Evolutionary conservation across 148 eudicot species (phyloP).

Genomic region (Rhododendron henanense): DNA sequence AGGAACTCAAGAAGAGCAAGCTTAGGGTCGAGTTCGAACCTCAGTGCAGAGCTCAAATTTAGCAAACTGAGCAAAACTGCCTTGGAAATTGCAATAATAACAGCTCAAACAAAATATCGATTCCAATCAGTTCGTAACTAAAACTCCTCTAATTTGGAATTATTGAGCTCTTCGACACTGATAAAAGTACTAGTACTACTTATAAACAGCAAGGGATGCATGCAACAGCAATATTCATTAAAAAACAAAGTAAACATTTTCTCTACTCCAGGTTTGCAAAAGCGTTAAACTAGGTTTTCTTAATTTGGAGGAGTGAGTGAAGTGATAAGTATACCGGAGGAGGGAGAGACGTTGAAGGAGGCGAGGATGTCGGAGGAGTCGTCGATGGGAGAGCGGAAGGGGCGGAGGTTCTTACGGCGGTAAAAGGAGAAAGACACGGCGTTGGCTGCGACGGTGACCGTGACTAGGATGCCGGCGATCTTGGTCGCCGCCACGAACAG

Average conservation of each 20-base stretch:
- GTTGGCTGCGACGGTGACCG: slow-evolving; percentile 71
- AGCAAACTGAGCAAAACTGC: background rate
- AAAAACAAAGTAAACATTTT: background rate
- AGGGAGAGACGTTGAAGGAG: slow-evolving; percentile 48
- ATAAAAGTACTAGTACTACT: background rate
- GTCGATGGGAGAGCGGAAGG: slow-evolving; percentile 65
- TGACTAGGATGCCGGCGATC: slow-evolving; percentile 69
- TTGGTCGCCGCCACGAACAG: slow-evolving; percentile 67
- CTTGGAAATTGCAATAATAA: background rate
- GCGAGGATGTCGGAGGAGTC: slow-evolving; percentile 72
- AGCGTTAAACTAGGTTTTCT: background rate
- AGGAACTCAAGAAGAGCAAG: background rate
- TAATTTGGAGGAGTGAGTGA: background rate
- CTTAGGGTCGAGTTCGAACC: background rate
- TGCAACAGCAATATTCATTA: background rate
- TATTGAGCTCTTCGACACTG: background rate
- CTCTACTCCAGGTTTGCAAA: background rate
- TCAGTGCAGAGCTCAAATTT: background rate
- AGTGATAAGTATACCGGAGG: slow-evolving; percentile 20
- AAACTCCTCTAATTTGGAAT: background rate
- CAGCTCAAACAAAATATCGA: background rate
- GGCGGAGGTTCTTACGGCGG: slow-evolving; percentile 59
- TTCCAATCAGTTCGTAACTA: background rate
- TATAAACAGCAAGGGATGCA: background rate
- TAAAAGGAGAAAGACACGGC: slow-evolving; percentile 65